Conservation (phyloP, 371 early-diverging fungal genomes). For the Umbelopsis sp. region DNA sequence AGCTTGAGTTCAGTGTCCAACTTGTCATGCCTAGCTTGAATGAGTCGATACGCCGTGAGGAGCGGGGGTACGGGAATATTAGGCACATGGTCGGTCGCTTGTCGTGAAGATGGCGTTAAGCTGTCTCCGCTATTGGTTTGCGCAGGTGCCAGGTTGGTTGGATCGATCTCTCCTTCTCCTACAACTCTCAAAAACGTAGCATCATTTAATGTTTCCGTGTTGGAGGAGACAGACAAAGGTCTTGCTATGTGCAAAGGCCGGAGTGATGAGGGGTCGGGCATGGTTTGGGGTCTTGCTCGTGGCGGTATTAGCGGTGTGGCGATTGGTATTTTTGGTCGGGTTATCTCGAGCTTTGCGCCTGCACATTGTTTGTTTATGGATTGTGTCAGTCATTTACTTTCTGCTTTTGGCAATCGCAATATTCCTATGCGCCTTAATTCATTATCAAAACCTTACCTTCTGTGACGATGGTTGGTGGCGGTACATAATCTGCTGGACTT, state of each 20-base stretch:
- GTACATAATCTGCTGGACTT: constrained; percentile 14
- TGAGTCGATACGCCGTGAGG: constrained; percentile 54
- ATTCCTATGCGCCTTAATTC: too few species aligned
- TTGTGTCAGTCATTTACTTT: constrained; percentile 16
- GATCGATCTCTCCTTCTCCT: constrained; percentile 49
- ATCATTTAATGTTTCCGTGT: constrained; percentile 8
- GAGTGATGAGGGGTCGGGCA: neutral
- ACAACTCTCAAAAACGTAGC: constrained; percentile 25
- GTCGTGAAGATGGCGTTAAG: constrained; percentile 33
- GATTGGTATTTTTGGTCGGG: constrained; percentile 16
- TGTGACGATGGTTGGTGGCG: neutral
- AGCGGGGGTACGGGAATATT: constrained; percentile 61
- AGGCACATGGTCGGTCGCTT: constrained; percentile 45
- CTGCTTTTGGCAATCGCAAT: neutral
- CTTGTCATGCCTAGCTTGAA: constrained; percentile 43
- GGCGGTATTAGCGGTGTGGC: constrained; percentile 18
- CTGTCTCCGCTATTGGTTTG: constrained; percentile 37
- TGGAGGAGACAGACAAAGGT: neutral
- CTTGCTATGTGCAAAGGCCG: constrained; percentile 15
- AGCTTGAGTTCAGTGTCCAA: constrained; percentile 41
- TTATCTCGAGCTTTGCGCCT: constrained; percentile 7
- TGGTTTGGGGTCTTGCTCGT: constrained; percentile 18
- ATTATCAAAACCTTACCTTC: neutral
- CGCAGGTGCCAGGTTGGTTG: constrained; percentile 50
- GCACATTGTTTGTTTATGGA: constrained; percentile 16